These are phyloP conservation scores for Aurinia saxatilis DNA, from an alignment of 345 rosid species.

Conservation along the genomic window DNA sequence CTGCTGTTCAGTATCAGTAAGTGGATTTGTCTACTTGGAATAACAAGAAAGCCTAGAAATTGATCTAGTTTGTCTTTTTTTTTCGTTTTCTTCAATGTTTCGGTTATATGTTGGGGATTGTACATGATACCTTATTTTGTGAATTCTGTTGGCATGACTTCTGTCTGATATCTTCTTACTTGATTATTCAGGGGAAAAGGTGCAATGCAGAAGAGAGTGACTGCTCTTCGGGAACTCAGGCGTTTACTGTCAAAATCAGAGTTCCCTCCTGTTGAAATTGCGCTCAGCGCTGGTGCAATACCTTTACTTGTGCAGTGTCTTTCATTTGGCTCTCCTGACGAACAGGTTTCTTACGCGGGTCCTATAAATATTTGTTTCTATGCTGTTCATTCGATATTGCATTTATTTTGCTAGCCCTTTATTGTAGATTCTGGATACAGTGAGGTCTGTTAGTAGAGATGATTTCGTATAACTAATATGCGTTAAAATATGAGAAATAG, in stretches of 20 bases:
- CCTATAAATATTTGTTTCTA: neutral
- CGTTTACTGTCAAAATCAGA: slow-evolving; percentile 76
- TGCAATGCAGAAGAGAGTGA: slow-evolving; percentile 71
- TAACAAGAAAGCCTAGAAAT: neutral
- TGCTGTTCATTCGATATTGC: neutral
- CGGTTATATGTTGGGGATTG: too few relatives aligned
- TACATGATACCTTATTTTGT: too few relatives aligned
- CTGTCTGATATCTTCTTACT: slow-evolving; percentile 11
- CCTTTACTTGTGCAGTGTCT: slow-evolving; percentile 85
- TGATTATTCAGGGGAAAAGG: slow-evolving; percentile 66
- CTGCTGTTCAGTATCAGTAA: slow-evolving; percentile 61
- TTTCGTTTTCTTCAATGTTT: neutral
- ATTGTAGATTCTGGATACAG: neutral
- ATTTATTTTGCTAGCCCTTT: neutral
- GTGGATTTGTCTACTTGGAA: slow-evolving; percentile 21
- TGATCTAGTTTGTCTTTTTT: neutral
- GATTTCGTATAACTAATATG: neutral
- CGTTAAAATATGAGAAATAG: neutral
- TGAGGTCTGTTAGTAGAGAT: neutral
- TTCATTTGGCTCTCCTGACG: slow-evolving; percentile 85
- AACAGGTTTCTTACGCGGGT: slow-evolving; percentile 51
- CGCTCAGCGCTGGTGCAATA: slow-evolving; percentile 74
- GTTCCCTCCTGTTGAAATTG: slow-evolving; percentile 79
- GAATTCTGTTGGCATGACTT: neutral
- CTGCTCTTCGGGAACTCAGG: slow-evolving; percentile 79